phyloP scores from a whole-genome alignment of 441 rosid species.

The Populus tomentosa region DNA sequence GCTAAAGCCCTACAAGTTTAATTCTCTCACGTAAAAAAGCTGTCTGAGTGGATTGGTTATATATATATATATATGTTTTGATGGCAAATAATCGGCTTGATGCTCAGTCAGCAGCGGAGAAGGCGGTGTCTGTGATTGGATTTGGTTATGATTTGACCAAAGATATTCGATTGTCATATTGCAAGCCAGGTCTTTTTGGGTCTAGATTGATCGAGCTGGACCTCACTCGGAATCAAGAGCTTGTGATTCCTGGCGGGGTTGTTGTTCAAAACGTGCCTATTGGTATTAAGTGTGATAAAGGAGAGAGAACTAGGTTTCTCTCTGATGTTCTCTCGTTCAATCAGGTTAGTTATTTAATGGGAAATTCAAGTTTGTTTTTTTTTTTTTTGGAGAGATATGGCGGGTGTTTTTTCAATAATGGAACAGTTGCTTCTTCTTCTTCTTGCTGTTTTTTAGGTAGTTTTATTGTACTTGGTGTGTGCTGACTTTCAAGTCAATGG shows the following conservation, averaged over 20 bases:
- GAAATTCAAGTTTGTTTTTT: not conserved
- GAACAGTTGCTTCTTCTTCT: not conserved
- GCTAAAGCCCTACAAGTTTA: not conserved
- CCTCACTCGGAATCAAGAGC: conserved; percentile 36
- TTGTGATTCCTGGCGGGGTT: conserved; percentile 69
- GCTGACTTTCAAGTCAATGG: not conserved
- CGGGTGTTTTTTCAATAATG: not conserved
- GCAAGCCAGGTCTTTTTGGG: conserved; percentile 47
- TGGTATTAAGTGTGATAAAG: conserved; percentile 86
- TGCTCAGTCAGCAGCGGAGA: conserved; percentile 75
- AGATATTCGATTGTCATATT: conserved; percentile 61
- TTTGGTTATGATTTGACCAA: conserved; percentile 62
- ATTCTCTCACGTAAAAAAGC: not conserved
- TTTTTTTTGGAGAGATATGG: not conserved
- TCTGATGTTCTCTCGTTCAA: conserved; percentile 83
- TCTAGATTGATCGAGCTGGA: conserved; percentile 64
- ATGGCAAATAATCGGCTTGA: conserved; percentile 30
- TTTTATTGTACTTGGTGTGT: not conserved
- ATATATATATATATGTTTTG: not conserved
- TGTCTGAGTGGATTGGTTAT: not conserved
- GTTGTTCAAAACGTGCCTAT: conserved; percentile 54
- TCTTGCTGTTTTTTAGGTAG: not conserved
- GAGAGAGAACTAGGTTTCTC: conserved; percentile 76
- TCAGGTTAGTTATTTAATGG: conserved; percentile 40
- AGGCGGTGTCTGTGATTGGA: conserved; percentile 83